Percentiles rank a stretch among this genome's conserved stretches.
Evolutionary conservation across 495 filamentous ascomycete species (phyloP).

Genomic region (Penicillium samsonianum): DNA sequence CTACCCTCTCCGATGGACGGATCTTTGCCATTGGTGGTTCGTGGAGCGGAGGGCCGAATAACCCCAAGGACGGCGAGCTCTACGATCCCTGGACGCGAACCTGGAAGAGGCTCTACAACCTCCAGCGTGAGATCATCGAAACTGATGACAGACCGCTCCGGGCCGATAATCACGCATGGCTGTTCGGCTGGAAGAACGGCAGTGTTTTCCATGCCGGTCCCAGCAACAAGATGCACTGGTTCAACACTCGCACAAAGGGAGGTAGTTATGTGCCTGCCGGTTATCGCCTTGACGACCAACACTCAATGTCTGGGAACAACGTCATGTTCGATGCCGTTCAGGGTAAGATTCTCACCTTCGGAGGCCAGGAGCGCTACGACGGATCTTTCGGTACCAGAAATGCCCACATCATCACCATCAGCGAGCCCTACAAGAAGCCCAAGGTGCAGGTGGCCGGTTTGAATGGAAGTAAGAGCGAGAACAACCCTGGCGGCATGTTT

Average conservation of each 20-base stretch:
- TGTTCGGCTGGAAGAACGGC: conserved; percentile 57
- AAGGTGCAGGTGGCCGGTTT: conserved; percentile 29
- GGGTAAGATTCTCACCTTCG: conserved; percentile 56
- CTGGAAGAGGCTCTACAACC: no score
- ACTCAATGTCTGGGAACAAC: conserved; percentile 55
- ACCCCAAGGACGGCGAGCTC: conserved; percentile 55
- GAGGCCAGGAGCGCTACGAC: conserved; percentile 50
- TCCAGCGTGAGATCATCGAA: no score
- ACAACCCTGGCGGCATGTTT: conserved; percentile 35
- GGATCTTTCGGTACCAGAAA: conserved; percentile 39
- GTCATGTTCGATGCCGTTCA: conserved; percentile 58
- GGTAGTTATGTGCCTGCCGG: conserved; percentile 41
- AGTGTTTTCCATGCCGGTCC: conserved; percentile 60
- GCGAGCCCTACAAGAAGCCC: conserved; percentile 19
- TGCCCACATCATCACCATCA: conserved; percentile 52
- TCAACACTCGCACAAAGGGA: conserved; percentile 34
- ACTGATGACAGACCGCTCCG: conserved; percentile 1
- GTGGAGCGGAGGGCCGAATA: conserved; percentile 46
- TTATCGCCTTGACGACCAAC: conserved; percentile 40
- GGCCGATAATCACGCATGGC: conserved; percentile 47
- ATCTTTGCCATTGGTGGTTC: conserved; percentile 63
- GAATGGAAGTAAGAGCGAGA: no score
- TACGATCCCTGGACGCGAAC: conserved; percentile 36
- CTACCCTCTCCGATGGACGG: conserved; percentile 54
- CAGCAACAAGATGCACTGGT: conserved; percentile 47